Base-by-base conservation (phyloP, 164 flowering plant species). In the Dillenia suffruticosa region DNA sequence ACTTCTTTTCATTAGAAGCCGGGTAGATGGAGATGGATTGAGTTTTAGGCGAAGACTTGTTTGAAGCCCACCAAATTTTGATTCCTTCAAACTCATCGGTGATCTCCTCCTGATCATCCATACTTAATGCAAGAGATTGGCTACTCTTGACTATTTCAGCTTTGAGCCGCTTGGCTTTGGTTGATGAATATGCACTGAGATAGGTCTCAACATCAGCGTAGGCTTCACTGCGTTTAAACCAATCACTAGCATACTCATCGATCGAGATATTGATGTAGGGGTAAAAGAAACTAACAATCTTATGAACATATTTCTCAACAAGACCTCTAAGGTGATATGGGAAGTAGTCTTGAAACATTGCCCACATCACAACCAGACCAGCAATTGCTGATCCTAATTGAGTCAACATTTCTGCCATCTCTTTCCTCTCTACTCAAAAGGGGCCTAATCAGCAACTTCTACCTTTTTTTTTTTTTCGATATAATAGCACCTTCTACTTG, bases 91-190 rank as follows among this genome's bases (percentile, higher is more conserved):
- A 77, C 49, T 56, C 57, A 44, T 77, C 81, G 2, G 46, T 26
- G 19, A 74, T 54, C 51, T 70, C 74, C 15, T 70, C 71, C 9
- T 56, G 32, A 1, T 60, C 74, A 4, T 62, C 77, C 63, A 74
- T 67, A 55, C 56, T 67, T 7, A 74, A 63, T 2, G 67, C 46
- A 5, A 70, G 24, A 47, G 59, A 52, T 16, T 70, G 16, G 26
- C 40, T 47, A 51, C 67, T 45, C 53, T 67, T 59, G 40, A 46
- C 61, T 5, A 61, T 22, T 9, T 74, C 72, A 11, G 73, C 80
- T 49, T 70, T 76, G 63, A 76, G 71, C 44, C 74, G 48, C 49
- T 24, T 73, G 0, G 80, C 77, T 10, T 66, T 62, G 12, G 4
- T 19, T 7, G 72, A 40, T 1, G 77, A 63, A 3, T 45, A 61